Evolutionary conservation across 345 rosid species (phyloP), one percentile per base, ranked within the genome.

Genomic region (Gossypium mustelinum): DNA sequence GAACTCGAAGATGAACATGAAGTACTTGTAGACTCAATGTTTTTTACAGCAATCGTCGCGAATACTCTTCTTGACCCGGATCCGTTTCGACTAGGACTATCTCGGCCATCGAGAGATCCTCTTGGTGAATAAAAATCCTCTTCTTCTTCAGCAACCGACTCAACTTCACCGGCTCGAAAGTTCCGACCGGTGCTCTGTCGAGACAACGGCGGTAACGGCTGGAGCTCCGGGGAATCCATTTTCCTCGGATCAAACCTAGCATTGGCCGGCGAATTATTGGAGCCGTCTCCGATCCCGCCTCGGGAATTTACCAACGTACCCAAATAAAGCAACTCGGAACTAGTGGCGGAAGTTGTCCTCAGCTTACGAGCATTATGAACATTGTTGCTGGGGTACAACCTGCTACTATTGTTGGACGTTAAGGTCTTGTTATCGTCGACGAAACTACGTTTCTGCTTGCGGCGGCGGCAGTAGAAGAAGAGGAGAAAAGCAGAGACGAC

Each of bases 51-150:
- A 16, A 80, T 75, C 17, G 81, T 73, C 6, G 82, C 76, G 20
- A 88, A 88, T 57, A 78, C 80, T 81, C 94, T 83, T 74, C 91
- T 81, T 12, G 99, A 95, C 17, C 83, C 86, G 79, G 84, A 94
- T 87, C 89, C 92, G n/a, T 86, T 82, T 51, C 85, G 90, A 63
- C 48, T 84, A 16, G 86, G 84, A 58, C 88, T 79, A 63, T 88
- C 93, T 6, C 87, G 69, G 18, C 93, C 95, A 2, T 84, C 88
- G 59, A 86, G 68, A 24, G 98, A 93, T 17, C 86, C 92, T 79
- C 97, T 82, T 44, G 98, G 99, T 20, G 99, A 96, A 76, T 90
- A 96, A 62, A 93, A 96, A 87, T 88, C 97, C 48, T 94, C 98
- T 3, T 89, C 91, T 48, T 88, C 97, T 44, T 85, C 97, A 4